A percentile compares a stretch with the other conserved stretches of the same genome.
Evolutionary conservation across 2,329 filamentous ascomycete species (phyloP).

Genomic region (Exutisphaerella laricina): DNA sequence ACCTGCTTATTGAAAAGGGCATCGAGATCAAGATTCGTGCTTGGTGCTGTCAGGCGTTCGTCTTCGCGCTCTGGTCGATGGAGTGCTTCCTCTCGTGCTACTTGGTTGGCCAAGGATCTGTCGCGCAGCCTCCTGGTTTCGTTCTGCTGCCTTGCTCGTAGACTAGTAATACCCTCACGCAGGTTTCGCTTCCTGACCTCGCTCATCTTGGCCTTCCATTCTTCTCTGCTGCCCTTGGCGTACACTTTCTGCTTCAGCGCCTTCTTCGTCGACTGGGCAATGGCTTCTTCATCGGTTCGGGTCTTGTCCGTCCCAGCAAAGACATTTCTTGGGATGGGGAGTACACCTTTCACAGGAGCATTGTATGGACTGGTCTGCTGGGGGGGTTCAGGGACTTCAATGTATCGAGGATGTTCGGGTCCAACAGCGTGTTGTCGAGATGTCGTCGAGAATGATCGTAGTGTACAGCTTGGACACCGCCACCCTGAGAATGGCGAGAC

Average conservation of each 20-base stretch:
- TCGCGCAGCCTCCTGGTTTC: conserved; percentile 35
- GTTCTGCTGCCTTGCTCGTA: conserved; percentile 60
- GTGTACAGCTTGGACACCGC: conserved; percentile 33
- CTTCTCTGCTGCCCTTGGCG: conserved; percentile 44
- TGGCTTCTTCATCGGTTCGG: conserved; percentile 46
- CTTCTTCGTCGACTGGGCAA: conserved; percentile 20
- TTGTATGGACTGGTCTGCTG: conserved; percentile 57
- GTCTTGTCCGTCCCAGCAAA: conserved; percentile 51
- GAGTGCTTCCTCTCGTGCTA: conserved; percentile 47
- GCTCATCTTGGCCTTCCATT: conserved; percentile 71
- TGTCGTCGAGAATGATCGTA: conserved; percentile 44
- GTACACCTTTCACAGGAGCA: conserved; percentile 61
- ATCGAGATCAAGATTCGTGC: conserved; percentile 42
- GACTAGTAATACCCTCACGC: conserved; percentile 60
- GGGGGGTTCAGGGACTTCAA: conserved; percentile 71
- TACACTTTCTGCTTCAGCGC: conserved; percentile 14
- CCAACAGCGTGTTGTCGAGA: conserved; percentile 49
- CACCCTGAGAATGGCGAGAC: conserved; percentile 28
- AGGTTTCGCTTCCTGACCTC: conserved; percentile 66
- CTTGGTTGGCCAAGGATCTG: conserved; percentile 46
- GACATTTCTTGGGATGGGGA: conserved; percentile 76
- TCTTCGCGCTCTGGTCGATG: conserved; percentile 66
- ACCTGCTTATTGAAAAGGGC: conserved; percentile 35
- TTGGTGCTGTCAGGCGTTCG: conserved; percentile 67
- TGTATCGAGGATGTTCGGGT: conserved; percentile 82